Percentiles rank a stretch among this genome's conserved stretches.
phyloP scores from a whole-genome alignment of 768 basidiomycete genomes.

The Leccinum pellstonianum region DNA sequence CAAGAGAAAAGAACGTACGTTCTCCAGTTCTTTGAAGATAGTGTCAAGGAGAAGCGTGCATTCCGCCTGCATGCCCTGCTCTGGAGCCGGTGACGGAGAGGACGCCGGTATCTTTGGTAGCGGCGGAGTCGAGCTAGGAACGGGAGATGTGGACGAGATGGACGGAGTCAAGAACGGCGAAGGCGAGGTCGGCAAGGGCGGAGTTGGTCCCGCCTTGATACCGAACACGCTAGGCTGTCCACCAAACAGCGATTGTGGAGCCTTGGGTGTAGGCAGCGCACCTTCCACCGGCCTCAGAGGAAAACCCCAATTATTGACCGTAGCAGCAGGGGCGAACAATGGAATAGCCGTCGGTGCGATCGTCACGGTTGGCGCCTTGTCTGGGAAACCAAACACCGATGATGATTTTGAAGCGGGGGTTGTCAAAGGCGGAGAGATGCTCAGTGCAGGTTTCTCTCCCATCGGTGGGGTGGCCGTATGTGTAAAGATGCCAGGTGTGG shows the following conservation, averaged over 20 bases:
- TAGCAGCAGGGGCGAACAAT: slow-evolving; percentile 11
- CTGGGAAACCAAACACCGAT: not conserved
- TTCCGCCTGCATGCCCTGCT: slow-evolving; percentile 70
- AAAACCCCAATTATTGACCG: not conserved
- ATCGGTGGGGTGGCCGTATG: too few relatives aligned
- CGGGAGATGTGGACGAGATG: not conserved
- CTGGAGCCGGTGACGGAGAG: slow-evolving; percentile 28
- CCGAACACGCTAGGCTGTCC: slow-evolving; percentile 15
- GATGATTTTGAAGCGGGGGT: too few relatives aligned
- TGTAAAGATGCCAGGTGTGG: too few relatives aligned
- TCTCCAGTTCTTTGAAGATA: slow-evolving; percentile 53
- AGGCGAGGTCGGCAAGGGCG: slow-evolving; percentile 1
- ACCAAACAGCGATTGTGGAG: slow-evolving; percentile 9
- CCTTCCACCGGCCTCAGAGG: slow-evolving; percentile 10
- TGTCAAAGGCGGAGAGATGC: too few relatives aligned
- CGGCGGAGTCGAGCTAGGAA: slow-evolving; percentile 6
- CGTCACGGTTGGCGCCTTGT: slow-evolving; percentile 2
- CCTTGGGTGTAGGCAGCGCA: not conserved
- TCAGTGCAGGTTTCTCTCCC: too few relatives aligned
- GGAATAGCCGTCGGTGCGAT: slow-evolving; percentile 5
- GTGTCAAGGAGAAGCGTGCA: slow-evolving; percentile 48
- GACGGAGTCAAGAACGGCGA: slow-evolving; percentile 4
- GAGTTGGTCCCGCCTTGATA: not conserved
- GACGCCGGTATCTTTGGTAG: slow-evolving; percentile 1
- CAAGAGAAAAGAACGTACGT: slow-evolving; percentile 42